Evolutionary conservation across 163 green algal species (phyloP), one percentile per base, ranked within the genome.

Genomic region (Scenedesmus sp.): DNA sequence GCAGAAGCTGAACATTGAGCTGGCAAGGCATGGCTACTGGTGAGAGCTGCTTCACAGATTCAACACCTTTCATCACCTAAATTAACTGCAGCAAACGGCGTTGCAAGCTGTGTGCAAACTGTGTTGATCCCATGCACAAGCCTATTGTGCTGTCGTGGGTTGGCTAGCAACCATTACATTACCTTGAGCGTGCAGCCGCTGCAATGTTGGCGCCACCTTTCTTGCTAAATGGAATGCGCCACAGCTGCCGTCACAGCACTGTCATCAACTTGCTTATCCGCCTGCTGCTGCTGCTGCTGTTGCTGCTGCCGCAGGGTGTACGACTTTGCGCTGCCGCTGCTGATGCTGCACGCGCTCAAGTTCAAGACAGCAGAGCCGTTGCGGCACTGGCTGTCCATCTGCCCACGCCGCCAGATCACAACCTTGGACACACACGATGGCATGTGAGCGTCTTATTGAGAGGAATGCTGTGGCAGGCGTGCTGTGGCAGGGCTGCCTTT

Each of bases 241-340:
- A 46, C 34, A 46, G 34, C 34, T 46, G 34, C 34, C 34, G 34
- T 46, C 34, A 46, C 34, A 46, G 34, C 34, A 46, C 34, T 46
- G 34, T 46, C 34, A 46, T 0, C 34, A 46, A 46, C 34, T 46
- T 46, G 34, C 34, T 46, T 0, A 46, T 46, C 34, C 34, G 34
- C 34, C 34, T 46, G 34, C 34, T 46, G 34, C 34, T 87, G 18
- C 56, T 70, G 13, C 56, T 57, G 23, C 56, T 70, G 23, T n/a
- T 67, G 56, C 82, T 64, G 52, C 82, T 88, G 94, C 67, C 95
- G 92, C 90, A 94, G 93, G 91, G 94, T 96, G 70, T 95, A 96
- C 54, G 94, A 96, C 91, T 96, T 96, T 89, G 93, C 93, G 62
- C 93, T 96, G 86, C 94, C 94, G n/a, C 89, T 96, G 89, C 93